Conservation (phyloP, 495 filamentous ascomycete genomes). For the Penicillium angulare region DNA sequence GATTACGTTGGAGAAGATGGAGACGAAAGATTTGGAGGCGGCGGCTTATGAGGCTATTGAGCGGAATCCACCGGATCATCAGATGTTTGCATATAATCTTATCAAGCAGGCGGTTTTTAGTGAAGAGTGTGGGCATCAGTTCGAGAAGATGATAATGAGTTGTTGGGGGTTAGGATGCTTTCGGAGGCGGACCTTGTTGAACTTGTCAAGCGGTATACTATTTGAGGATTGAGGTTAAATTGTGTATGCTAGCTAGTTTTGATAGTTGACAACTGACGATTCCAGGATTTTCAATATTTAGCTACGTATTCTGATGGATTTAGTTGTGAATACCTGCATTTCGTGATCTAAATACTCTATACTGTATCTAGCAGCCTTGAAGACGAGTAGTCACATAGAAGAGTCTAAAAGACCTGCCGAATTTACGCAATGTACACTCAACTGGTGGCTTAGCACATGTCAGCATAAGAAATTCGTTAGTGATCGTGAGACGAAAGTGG, state of each 20-base stretch:
- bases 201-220: background rate
- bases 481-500: too few species aligned
- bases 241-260: too few species aligned
- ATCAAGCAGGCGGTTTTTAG: constrained; percentile 9
- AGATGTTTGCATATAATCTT: constrained; percentile 5
- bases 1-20: constrained; percentile 1
- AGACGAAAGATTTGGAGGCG: constrained; percentile 10
- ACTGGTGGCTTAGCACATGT: too few species aligned
- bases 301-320: too few species aligned
- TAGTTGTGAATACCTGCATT: too few species aligned
- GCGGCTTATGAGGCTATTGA: background rate
- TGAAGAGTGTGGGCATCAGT: constrained; percentile 1
- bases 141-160: constrained; percentile 15
- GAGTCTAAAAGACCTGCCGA: too few species aligned
- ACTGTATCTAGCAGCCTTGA: too few species aligned
- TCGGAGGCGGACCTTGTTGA: background rate
- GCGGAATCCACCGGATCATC: background rate
- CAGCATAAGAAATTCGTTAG: too few species aligned
- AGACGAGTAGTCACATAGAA: too few species aligned
- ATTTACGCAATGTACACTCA: too few species aligned
- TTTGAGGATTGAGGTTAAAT: background rate
- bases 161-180: constrained; percentile 4
- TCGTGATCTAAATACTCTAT: too few species aligned
- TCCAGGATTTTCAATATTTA: background rate
- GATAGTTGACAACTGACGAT: background rate